Evolutionary conservation across 1,284 basidiomycete genomes (phyloP), one percentile per base, ranked within the genome.

Genomic region (Ganoderma lucidum): DNA sequence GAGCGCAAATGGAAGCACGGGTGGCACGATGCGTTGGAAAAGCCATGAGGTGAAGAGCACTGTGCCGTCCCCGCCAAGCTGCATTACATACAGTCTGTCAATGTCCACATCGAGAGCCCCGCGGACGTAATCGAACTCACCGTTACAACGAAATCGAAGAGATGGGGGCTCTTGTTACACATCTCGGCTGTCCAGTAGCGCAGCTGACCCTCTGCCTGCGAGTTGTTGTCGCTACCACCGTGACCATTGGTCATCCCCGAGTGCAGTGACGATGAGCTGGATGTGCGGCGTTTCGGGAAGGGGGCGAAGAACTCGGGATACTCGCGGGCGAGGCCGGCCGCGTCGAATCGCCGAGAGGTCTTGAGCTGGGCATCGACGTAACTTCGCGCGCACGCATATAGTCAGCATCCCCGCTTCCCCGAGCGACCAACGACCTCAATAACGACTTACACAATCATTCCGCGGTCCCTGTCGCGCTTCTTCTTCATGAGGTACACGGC

Each of bases 1-100:
- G n/a, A 99, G 89, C 0, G 98, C 96, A 80, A 99, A 99, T 0
- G 98, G 93, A 35, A 99, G 90, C 48, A 99, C 96, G 6, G 98
- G 98, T 14, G 98, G 98, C 14, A 99, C 98, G 77, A 99, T 96
- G 73, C 92, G 91, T 80, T 99, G 98, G 86, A 99, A 99, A 44
- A 99, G 86, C 98, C 98, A 99, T 4, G 98, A 99, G 6, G 98
- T 98, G 84, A 99, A 99, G 28, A 99, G 88, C 1, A 99, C 97
- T 0, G 98, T 99, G 14, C 98, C 98, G 79, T 99, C 98, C 19
- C 98, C 98, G 59, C 98, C 98, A 70, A 98, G 92, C 93, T 97
- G 61, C 17, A 75, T 6, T 6, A n/a, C 17, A 12, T 39, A 8
- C 14, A 2, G n/a, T 67, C 58, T 48, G 58, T 62, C 41, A 32